phyloP scores from a whole-genome alignment of 768 basidiomycete genomes.

The Daedalea quercina region DNA sequence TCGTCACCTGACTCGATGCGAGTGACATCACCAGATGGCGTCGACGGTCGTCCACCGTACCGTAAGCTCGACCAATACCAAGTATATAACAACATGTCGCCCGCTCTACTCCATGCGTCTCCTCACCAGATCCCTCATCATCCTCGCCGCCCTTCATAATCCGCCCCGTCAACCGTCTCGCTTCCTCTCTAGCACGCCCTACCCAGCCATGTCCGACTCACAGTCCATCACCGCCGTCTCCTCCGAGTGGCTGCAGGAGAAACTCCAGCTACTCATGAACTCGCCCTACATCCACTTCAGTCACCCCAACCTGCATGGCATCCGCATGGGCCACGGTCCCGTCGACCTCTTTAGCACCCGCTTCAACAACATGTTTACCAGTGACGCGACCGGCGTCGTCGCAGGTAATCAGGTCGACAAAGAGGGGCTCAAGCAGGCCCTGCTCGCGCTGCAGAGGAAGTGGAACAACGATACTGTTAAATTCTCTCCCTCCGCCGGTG shows the following conservation, averaged over 20 bases:
- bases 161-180: neutral
- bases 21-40: no score
- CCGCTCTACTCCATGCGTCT: no score
- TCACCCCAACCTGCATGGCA: slow-evolving; percentile 7
- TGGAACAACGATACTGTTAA: slow-evolving; percentile 14
- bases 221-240: slow-evolving; percentile 2
- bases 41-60: no score
- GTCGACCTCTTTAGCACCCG: slow-evolving; percentile 26
- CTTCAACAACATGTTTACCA: slow-evolving; percentile 21
- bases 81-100: no score
- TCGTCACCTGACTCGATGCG: no score
- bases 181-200: neutral
- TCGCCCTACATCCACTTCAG: slow-evolving; percentile 25
- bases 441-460: slow-evolving; percentile 22
- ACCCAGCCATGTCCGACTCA: neutral
- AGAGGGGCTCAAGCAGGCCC: slow-evolving; percentile 18
- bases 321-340: slow-evolving; percentile 23
- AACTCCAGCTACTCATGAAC: slow-evolving; percentile 17
- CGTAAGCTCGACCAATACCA: no score
- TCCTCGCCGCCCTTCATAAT: no score
- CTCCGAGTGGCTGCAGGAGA: slow-evolving; percentile 18
- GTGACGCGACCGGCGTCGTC: slow-evolving; percentile 17
- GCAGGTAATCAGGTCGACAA: slow-evolving; percentile 18
- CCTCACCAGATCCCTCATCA: no score
- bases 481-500: slow-evolving; percentile 3